These are phyloP conservation scores for Babesia ovata DNA, from an alignment of 169 alveolate species.

Conservation along the genomic window DNA sequence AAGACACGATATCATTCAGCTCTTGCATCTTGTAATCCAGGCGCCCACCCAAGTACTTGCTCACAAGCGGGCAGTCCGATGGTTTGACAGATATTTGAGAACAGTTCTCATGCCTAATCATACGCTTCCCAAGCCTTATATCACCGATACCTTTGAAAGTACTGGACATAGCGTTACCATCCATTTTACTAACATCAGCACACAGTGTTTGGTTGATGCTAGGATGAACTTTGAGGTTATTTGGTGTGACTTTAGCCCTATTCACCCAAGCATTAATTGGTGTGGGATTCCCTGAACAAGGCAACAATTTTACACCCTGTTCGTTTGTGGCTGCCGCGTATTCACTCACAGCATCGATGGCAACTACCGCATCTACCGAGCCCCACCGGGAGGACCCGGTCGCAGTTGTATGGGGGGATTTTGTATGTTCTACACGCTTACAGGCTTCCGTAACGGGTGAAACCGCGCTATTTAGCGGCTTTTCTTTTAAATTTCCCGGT, in stretches of 20 bases:
- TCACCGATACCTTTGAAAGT: conserved; percentile 25
- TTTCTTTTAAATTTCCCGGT: too few species aligned
- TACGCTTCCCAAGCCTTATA: not conserved
- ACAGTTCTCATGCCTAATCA: not conserved
- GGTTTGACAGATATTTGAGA: conserved; percentile 1
- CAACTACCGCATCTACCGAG: not conserved
- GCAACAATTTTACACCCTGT: too few species aligned
- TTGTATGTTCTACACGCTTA: too few species aligned
- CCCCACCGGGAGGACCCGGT: not conserved
- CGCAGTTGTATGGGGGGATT: too few species aligned
- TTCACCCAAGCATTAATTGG: not conserved
- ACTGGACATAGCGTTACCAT: not conserved
- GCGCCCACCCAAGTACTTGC: not conserved
- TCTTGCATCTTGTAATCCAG: conserved; percentile 5
- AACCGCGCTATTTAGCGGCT: too few species aligned
- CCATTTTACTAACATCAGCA: conserved; percentile 20
- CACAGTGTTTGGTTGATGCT: conserved; percentile 24
- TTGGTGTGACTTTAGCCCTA: too few species aligned
- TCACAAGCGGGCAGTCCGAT: not conserved
- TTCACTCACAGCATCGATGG: not conserved
- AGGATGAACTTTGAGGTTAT: not conserved
- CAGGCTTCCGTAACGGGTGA: too few species aligned
- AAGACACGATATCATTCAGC: conserved; percentile 13
- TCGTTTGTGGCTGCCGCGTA: not conserved
- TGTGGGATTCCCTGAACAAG: not conserved